These are phyloP conservation scores for Mucor lusitanicus DNA, from an alignment of 371 early-diverging fungal species.

Conservation along the genomic window DNA sequence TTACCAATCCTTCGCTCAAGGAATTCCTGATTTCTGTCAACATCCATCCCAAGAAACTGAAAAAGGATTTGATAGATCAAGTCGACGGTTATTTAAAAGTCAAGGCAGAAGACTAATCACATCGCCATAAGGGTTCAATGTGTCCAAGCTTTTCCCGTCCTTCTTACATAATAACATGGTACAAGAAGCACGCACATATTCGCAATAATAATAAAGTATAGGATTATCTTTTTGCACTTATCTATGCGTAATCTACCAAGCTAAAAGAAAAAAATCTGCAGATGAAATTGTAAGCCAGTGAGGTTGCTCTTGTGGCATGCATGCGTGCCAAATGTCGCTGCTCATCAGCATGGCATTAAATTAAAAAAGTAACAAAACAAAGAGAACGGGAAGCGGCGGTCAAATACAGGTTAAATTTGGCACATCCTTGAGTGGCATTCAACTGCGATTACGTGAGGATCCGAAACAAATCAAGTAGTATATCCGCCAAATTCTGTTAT, in stretches of 20 bases:
- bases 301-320: neutral
- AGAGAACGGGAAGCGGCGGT: conserved; percentile 1
- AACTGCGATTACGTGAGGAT: conserved; percentile 27
- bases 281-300: neutral
- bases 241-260: neutral
- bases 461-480: conserved; percentile 6
- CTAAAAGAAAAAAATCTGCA: neutral
- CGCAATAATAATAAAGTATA: neutral
- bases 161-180: neutral
- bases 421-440: neutral
- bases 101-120: conserved; percentile 37
- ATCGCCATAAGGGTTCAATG: neutral
- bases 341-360: neutral
- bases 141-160: neutral
- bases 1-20: conserved; percentile 52
- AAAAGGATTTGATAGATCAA: conserved; percentile 53
- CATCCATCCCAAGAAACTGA: conserved; percentile 39
- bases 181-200: neutral
- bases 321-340: neutral
- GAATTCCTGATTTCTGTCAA: conserved; percentile 48
- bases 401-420: neutral
- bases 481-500: neutral
- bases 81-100: conserved; percentile 27
- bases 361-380: neutral
- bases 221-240: neutral